Percentiles rank a stretch among this genome's conserved stretches.
phyloP scores from a whole-genome alignment of 306 rosid genomes.

The Begonia peltatifolia region DNA sequence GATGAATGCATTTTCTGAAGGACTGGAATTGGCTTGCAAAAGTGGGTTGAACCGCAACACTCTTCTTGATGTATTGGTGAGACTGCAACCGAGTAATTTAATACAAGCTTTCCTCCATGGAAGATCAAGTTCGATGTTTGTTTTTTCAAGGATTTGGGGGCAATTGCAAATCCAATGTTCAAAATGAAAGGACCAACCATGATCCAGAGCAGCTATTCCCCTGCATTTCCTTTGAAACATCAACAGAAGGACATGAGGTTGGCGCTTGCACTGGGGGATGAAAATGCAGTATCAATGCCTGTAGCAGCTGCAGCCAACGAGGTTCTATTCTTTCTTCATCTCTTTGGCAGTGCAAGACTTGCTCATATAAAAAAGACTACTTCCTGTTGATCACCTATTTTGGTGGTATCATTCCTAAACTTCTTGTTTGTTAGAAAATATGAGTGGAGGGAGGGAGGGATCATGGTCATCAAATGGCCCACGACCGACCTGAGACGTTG shows the following conservation, averaged over 20 bases:
- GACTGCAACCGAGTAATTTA: slow-evolving; percentile 4
- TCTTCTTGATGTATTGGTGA: slow-evolving; percentile 72
- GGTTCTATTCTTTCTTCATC: slow-evolving; percentile 18
- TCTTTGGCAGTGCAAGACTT: not conserved
- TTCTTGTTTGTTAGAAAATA: not conserved
- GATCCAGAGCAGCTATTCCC: slow-evolving; percentile 45
- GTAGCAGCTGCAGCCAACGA: slow-evolving; percentile 82
- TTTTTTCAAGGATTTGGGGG: slow-evolving; percentile 56
- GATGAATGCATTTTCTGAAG: slow-evolving; percentile 89
- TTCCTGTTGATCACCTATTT: not conserved
- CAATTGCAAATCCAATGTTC: slow-evolving; percentile 58
- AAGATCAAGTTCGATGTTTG: slow-evolving; percentile 8
- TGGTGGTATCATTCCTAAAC: not conserved
- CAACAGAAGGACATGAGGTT: slow-evolving; percentile 90
- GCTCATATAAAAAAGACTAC: not conserved
- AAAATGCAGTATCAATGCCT: slow-evolving; percentile 60
- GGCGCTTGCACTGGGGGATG: slow-evolving; percentile 80
- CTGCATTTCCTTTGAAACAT: slow-evolving; percentile 84
- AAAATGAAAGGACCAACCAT: slow-evolving; percentile 67
- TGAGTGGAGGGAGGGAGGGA: not conserved
- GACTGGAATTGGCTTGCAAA: slow-evolving; percentile 50
- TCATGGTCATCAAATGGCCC: not conserved
- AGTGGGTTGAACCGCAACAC: slow-evolving; percentile 56
- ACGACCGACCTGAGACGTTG: not conserved
- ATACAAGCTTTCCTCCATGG: slow-evolving; percentile 4